Percentiles rank a stretch among this genome's conserved stretches.
These are phyloP conservation scores for Globisporangium acanthophoron DNA, from an alignment of 352 stramenopile genomes.

Conservation along the genomic window DNA sequence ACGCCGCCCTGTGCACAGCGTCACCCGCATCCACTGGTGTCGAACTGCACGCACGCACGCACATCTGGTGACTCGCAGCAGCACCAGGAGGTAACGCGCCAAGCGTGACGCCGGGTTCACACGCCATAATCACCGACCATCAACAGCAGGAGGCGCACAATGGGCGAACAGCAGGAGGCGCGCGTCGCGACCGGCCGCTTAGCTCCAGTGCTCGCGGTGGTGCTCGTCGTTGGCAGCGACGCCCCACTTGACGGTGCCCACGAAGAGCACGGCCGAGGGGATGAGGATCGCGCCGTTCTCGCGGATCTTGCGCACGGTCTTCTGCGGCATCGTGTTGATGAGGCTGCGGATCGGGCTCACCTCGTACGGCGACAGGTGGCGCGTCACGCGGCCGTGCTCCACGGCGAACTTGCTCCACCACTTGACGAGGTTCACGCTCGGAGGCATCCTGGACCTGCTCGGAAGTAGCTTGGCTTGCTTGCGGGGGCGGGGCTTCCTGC, in stretches of 20 bases:
- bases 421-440: slow-evolving; percentile 42
- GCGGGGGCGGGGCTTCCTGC: slow-evolving; percentile 1
- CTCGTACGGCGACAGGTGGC: slow-evolving; percentile 70
- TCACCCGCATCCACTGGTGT: no score
- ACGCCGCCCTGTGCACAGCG: no score
- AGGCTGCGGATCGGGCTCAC: slow-evolving; percentile 59
- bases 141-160: not conserved
- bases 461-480: slow-evolving; percentile 2
- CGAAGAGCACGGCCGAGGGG: slow-evolving; percentile 48
- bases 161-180: not conserved
- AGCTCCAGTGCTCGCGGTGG: slow-evolving; percentile 78
- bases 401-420: slow-evolving; percentile 72
- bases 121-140: not conserved
- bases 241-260: slow-evolving; percentile 72
- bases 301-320: slow-evolving; percentile 76
- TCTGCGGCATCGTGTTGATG: slow-evolving; percentile 65
- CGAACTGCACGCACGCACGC: no score
- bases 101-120: no score
- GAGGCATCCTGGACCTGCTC: slow-evolving; percentile 22
- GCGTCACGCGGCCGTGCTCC: slow-evolving; percentile 56
- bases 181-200: slow-evolving; percentile 10
- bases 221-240: slow-evolving; percentile 68
- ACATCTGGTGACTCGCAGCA: no score
- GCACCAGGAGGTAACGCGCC: no score
- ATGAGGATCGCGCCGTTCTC: slow-evolving; percentile 76